Base-by-base conservation (phyloP, 768 basidiomycete species). In the Coprinopsis marcescibilis region DNA sequence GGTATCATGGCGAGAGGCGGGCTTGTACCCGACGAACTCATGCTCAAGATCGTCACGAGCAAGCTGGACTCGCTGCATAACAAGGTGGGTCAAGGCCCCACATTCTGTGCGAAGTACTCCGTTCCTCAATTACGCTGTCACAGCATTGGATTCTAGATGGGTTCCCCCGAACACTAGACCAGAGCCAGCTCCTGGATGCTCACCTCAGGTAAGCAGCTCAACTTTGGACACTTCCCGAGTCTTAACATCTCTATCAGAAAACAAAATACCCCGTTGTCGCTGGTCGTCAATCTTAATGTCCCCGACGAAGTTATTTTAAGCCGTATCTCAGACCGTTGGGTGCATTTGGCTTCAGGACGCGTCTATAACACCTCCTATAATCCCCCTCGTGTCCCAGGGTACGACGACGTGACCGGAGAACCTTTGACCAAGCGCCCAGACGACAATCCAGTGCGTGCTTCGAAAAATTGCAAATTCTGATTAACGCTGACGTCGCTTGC, bases 101-200 rank as follows among this genome's bases (percentile, higher is more conserved):
- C 30, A n/a, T 35, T 6, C 19, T 27, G 21, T 19, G 11, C 19
- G 26, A 27, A 39, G 33, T 23, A 29, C 24, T 25, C 12, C 20
- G 12, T 32, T 27, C 36, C 43, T 38, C 41, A 23, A 29, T 29
- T 43, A 29, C 15, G 39, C 17, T 32, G 51, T 41, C 47, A 6
- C 51, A 92, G 87, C 83, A 88, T 58, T 94, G 92, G 92, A 85
- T 95, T 52, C 63, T 94, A 35, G 93, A 95, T 54, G 93, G 93
- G 23, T 94, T 95, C 58, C 93, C 93, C 43, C 82, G 92, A 29
- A 95, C 91, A 10, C 66, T 91, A 1, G 78, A 73, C n/a, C 92
- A 95, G 63, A 90, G 85, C 2, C 70, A 80, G 60, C 70, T 91
- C 36, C 73, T 95, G 7, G 86, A 94, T 65, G 68, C 71, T 15